Evolutionary conservation across 805 yeast genomes (phyloP).

Genomic region (Spathaspora sp.): DNA sequence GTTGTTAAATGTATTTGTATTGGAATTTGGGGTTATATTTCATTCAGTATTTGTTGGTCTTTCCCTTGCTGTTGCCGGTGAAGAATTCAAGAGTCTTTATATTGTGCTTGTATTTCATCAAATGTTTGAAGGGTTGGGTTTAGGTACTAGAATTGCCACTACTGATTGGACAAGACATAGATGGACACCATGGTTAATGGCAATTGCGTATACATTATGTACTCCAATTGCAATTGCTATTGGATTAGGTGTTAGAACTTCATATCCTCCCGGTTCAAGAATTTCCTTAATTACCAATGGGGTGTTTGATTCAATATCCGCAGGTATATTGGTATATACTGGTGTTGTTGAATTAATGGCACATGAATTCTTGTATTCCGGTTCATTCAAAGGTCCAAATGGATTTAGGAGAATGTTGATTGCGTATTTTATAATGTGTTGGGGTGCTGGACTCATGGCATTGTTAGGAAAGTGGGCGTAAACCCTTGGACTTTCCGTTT

Average conservation of each 20-base stretch:
- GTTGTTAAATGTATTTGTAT: slow-evolving; percentile 42
- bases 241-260: slow-evolving; percentile 69
- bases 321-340: slow-evolving; percentile 76
- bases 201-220: slow-evolving; percentile 48
- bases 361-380: slow-evolving; percentile 63
- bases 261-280: slow-evolving; percentile 57
- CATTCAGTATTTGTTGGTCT: slow-evolving; percentile 83
- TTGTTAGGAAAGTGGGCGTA: slow-evolving; percentile 58
- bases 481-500: not conserved
- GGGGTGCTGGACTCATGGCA: slow-evolving; percentile 79
- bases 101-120: slow-evolving; percentile 75
- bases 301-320: slow-evolving; percentile 67
- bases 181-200: slow-evolving; percentile 57
- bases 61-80: slow-evolving; percentile 73
- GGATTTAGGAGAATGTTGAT: slow-evolving; percentile 48
- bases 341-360: slow-evolving; percentile 80
- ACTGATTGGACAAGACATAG: slow-evolving; percentile 36
- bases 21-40: slow-evolving; percentile 79
- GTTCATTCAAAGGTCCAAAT: slow-evolving; percentile 58
- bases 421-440: slow-evolving; percentile 53
- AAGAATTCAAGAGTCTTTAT: slow-evolving; percentile 67
- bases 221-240: slow-evolving; percentile 77
- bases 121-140: slow-evolving; percentile 81
- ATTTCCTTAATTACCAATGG: slow-evolving; percentile 66
- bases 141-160: slow-evolving; percentile 62